phyloP scores from a whole-genome alignment of 2,329 filamentous ascomycete genomes.

The Diplodia intermedia region DNA sequence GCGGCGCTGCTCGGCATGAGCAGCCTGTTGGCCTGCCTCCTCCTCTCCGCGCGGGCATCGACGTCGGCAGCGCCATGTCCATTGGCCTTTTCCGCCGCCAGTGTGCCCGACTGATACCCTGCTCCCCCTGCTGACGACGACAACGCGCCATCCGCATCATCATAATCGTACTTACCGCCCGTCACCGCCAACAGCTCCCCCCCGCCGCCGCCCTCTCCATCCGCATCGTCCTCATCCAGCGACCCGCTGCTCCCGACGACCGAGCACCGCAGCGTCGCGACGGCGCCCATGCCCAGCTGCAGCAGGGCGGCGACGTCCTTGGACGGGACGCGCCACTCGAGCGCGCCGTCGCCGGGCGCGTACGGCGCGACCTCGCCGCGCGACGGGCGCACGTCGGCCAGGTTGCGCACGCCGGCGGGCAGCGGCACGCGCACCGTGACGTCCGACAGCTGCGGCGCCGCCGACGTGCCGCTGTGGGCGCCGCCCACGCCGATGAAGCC shows the following conservation, averaged over 20 bases:
- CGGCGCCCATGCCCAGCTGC: constrained; percentile 63
- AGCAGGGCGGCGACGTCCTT: constrained; percentile 70
- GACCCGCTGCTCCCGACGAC: constrained; percentile 67
- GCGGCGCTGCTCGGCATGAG: constrained; percentile 58
- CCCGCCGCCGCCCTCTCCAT: constrained; percentile 44
- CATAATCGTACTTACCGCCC: constrained; percentile 42
- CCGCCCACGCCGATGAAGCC: constrained; percentile 38
- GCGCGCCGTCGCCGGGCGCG: constrained; percentile 70
- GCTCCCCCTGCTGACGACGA: constrained; percentile 31
- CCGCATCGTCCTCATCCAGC: constrained; percentile 55
- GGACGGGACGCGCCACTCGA: constrained; percentile 84
- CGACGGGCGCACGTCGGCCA: constrained; percentile 80
- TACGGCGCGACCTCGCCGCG: constrained; percentile 79
- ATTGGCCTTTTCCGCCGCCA: constrained; percentile 38
- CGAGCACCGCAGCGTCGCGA: constrained; percentile 79
- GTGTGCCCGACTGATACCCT: constrained; percentile 43
- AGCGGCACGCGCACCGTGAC: constrained; percentile 80
- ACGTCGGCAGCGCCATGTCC: constrained; percentile 53
- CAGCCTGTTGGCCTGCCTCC: constrained; percentile 62
- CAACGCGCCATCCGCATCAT: constrained; percentile 35
- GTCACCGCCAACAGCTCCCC: constrained; percentile 30
- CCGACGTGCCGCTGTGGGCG: constrained; percentile 40
- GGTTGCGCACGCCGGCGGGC: constrained; percentile 77
- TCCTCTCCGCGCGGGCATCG: constrained; percentile 47
- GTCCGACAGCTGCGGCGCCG: constrained; percentile 68